Evolutionary conservation across 331 rosid species (phyloP).

Genomic region (Malus hybrid): DNA sequence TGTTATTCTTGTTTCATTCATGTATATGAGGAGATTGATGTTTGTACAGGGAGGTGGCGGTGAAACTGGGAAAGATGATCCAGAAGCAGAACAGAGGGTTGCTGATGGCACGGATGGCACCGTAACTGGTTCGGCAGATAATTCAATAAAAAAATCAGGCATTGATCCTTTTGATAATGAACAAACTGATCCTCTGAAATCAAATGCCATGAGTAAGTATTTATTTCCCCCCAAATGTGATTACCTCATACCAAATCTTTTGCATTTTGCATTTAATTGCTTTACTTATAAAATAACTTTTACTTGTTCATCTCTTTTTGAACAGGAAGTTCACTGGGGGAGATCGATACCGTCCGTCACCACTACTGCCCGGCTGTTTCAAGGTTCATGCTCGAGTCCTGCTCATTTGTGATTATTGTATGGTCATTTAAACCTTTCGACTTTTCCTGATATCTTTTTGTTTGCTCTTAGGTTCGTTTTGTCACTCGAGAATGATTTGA

Average conservation of each 20-base stretch:
- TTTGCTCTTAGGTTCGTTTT: slow-evolving; percentile 52
- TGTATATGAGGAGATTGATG: background rate
- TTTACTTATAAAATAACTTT: background rate
- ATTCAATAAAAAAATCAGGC: slow-evolving; percentile 39
- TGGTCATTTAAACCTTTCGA: background rate
- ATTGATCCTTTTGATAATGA: slow-evolving; percentile 58
- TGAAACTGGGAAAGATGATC: slow-evolving; percentile 31
- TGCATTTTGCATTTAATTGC: background rate
- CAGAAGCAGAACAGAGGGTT: slow-evolving; percentile 29
- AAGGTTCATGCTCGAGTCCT: slow-evolving; percentile 40
- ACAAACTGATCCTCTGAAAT: slow-evolving; percentile 68
- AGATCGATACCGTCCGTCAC: slow-evolving; percentile 70
- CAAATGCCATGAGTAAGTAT: slow-evolving; percentile 77
- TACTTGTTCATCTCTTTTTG: slow-evolving; percentile 26
- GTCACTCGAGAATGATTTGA: slow-evolving; percentile 88
- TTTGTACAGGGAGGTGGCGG: slow-evolving; percentile 43
- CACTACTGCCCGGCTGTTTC: slow-evolving; percentile 92
- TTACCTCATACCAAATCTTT: background rate
- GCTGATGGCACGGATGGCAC: slow-evolving; percentile 25
- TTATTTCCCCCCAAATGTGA: background rate
- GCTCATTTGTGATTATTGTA: background rate
- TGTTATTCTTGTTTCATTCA: background rate
- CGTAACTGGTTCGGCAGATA: slow-evolving; percentile 17
- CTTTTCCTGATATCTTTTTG: background rate
- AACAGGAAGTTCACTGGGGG: slow-evolving; percentile 97